A percentile compares a stretch with the other conserved stretches of the same genome.
These are phyloP conservation scores for Geosmithia flava DNA, from an alignment of 2,329 filamentous ascomycete genomes.

Conservation along the genomic window DNA sequence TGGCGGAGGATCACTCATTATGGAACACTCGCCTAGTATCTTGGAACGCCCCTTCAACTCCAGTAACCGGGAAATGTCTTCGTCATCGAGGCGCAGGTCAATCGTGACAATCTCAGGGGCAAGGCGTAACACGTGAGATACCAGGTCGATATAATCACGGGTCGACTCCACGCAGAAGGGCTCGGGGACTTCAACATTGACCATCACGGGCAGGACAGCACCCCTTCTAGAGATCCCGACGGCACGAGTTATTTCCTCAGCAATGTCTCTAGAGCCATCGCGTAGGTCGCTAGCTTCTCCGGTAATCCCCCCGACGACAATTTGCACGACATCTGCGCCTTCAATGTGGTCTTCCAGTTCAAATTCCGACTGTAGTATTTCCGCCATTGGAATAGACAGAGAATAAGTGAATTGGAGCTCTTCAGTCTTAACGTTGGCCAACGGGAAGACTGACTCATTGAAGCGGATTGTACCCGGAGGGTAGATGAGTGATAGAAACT, in stretches of 20 bases:
- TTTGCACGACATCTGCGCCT: slow-evolving; percentile 56
- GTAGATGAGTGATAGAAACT: slow-evolving; percentile 51
- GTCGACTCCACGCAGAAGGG: slow-evolving; percentile 9
- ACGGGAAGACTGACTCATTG: slow-evolving; percentile 51
- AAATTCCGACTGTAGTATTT: slow-evolving; percentile 36
- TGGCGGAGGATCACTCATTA: slow-evolving; percentile 24
- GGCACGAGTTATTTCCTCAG: slow-evolving; percentile 40
- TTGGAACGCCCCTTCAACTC: slow-evolving; percentile 41
- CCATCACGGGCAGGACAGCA: slow-evolving; percentile 46
- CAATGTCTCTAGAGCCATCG: slow-evolving; percentile 16
- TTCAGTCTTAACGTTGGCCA: slow-evolving; percentile 48
- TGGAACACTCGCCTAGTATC: slow-evolving; percentile 45
- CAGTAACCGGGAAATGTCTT: slow-evolving; percentile 35
- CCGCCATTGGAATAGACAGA: slow-evolving; percentile 46
- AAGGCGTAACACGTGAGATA: slow-evolving; percentile 34
- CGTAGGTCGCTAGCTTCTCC: slow-evolving; percentile 7
- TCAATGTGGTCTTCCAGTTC: slow-evolving; percentile 54
- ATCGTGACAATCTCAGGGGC: slow-evolving; percentile 50
- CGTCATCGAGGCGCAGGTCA: slow-evolving; percentile 44
- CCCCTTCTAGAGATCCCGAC: slow-evolving; percentile 50
- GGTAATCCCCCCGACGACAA: slow-evolving; percentile 34
- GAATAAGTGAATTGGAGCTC: slow-evolving; percentile 55
- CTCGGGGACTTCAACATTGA: slow-evolving; percentile 29
- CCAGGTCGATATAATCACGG: slow-evolving; percentile 37
- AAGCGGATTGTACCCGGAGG: slow-evolving; percentile 41